A percentile compares a stretch with the other conserved stretches of the same genome.
phyloP scores from a whole-genome alignment of 345 rosid species.

The Heritiera littoralis region DNA sequence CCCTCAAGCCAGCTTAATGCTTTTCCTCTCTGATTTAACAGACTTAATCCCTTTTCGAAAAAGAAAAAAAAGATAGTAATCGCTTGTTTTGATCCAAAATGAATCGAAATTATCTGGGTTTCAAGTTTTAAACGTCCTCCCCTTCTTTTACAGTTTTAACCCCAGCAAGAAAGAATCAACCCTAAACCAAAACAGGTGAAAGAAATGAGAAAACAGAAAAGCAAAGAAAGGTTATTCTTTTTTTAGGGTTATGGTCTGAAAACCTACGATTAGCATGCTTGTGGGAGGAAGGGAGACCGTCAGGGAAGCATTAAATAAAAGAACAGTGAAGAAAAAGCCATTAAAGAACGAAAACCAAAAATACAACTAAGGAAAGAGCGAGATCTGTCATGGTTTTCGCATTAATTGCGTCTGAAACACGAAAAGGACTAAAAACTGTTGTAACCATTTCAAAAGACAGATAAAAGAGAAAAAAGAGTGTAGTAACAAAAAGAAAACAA shows the following conservation, averaged over 20 bases:
- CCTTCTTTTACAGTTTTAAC: neutral
- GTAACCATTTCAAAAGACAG: slow-evolving; percentile 13
- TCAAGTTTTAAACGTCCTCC: neutral
- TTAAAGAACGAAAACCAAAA: slow-evolving; percentile 26
- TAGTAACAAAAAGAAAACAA: neutral
- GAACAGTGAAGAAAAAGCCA: slow-evolving; percentile 30
- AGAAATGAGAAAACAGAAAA: neutral
- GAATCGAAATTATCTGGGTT: neutral
- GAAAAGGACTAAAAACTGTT: slow-evolving; percentile 36
- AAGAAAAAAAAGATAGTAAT: neutral
- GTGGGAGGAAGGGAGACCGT: slow-evolving; percentile 25
- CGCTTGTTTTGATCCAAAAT: neutral
- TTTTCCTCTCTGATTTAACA: neutral
- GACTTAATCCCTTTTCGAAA: no score
- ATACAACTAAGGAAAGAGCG: slow-evolving; percentile 24
- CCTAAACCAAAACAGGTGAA: slow-evolving; percentile 3
- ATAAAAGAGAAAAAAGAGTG: neutral
- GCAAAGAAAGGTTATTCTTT: neutral
- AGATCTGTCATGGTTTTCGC: slow-evolving; percentile 52
- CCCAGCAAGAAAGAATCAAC: neutral
- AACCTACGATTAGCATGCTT: slow-evolving; percentile 19
- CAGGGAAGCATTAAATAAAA: slow-evolving; percentile 35
- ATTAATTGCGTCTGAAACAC: slow-evolving; percentile 53
- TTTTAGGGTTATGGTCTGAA: slow-evolving; percentile 38
- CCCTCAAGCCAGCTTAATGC: neutral